Conservation (phyloP, 2,329 filamentous ascomycete species). For the Tolypocladium pustulatum region DNA sequence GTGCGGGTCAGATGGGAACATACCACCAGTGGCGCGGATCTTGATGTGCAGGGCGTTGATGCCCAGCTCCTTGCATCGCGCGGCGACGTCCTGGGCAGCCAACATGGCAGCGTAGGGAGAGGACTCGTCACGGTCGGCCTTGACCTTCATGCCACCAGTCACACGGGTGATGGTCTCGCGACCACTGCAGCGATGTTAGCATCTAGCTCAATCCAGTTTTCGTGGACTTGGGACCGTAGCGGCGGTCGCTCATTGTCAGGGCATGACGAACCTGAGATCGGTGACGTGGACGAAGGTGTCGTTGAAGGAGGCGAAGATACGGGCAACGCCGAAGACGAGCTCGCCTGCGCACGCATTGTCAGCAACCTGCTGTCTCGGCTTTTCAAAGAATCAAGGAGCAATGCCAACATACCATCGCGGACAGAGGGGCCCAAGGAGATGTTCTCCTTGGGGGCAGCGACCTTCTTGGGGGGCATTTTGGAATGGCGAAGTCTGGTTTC, state of each 20-base stretch:
- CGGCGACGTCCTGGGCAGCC: conserved; percentile 96
- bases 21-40: conserved; percentile 98
- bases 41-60: conserved; percentile 98
- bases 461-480: conserved; percentile 94
- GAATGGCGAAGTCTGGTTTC: conserved; percentile 25
- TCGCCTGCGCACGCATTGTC: conserved; percentile 50
- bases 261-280: conserved; percentile 73
- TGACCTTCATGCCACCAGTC: conserved; percentile 99
- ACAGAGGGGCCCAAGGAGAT: conserved; percentile 95
- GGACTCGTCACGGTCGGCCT: conserved; percentile 99
- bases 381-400: background rate
- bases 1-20: conserved; percentile 19
- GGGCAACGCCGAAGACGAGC: conserved; percentile 95
- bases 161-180: conserved; percentile 99
- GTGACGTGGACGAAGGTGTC: conserved; percentile 97
- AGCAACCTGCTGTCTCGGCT: conserved; percentile 1
- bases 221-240: background rate
- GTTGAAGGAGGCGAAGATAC: conserved; percentile 92
- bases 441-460: conserved; percentile 84
- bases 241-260: background rate
- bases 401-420: conserved; percentile 66
- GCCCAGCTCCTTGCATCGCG: conserved; percentile 64
- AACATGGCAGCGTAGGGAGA: conserved; percentile 99
- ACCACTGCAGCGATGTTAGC: conserved; percentile 52
- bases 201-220: background rate